These are phyloP conservation scores for Dactylorhiza incarnata DNA, from an alignment of 106 monocot genomes.

Conservation along the genomic window DNA sequence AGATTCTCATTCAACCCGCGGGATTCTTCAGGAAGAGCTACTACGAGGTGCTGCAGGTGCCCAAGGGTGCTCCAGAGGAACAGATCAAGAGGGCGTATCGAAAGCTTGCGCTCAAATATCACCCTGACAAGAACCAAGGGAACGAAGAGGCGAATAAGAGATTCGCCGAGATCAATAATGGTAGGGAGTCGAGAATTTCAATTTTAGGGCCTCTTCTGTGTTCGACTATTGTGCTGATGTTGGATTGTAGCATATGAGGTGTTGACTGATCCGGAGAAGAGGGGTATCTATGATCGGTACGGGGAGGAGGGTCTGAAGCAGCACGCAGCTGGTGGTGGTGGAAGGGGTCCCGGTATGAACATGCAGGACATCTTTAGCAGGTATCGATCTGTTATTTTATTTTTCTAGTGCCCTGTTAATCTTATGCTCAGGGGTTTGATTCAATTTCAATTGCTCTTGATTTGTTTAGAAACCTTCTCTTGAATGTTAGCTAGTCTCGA, in stretches of 20 bases:
- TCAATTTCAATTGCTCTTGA: no score
- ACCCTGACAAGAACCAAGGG: constrained; percentile 89
- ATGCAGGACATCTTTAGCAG: constrained; percentile 87
- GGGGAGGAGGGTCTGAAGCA: constrained; percentile 94
- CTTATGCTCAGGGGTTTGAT: no score
- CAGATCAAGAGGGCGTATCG: constrained; percentile 95
- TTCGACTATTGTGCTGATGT: constrained; percentile 5
- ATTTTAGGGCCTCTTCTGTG: background rate
- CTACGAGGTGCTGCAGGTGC: constrained; percentile 75
- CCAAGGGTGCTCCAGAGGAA: constrained; percentile 81
- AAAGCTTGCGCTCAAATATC: constrained; percentile 93
- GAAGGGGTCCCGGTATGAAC: constrained; percentile 91
- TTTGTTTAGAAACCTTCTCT: no score
- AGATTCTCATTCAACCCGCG: background rate
- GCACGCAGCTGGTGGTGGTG: constrained; percentile 52
- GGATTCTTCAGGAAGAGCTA: constrained; percentile 62
- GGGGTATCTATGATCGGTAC: constrained; percentile 50
- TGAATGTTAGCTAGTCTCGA: no score
- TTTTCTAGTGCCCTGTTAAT: no score
- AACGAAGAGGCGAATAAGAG: constrained; percentile 89
- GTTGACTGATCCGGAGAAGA: constrained; percentile 79
- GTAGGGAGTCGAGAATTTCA: background rate
- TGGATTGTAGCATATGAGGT: constrained; percentile 69
- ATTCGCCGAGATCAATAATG: constrained; percentile 72
- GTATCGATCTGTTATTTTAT: constrained; percentile 24